Percentiles rank a stretch among this genome's conserved stretches.
These are phyloP conservation scores for Ulmus americana DNA, from an alignment of 331 rosid genomes.

Conservation along the genomic window DNA sequence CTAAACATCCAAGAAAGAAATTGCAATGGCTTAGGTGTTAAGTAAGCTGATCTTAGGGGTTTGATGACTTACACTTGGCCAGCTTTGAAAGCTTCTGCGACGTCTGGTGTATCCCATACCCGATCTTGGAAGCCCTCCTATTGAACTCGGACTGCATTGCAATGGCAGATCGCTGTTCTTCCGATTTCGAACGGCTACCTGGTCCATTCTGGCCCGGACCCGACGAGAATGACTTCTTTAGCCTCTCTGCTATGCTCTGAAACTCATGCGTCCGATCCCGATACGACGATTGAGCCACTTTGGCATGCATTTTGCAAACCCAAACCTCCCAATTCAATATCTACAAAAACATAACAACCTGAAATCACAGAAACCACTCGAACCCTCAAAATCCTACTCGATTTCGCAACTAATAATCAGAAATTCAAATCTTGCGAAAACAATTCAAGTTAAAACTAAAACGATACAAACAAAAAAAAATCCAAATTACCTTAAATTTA, in stretches of 20 bases:
- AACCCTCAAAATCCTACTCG: constrained; percentile 5
- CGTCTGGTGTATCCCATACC: constrained; percentile 81
- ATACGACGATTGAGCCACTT: constrained; percentile 57
- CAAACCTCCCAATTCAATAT: constrained; percentile 19
- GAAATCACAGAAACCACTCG: constrained; percentile 11
- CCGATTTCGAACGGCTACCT: constrained; percentile 47
- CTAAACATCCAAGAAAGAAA: neutral
- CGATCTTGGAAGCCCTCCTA: constrained; percentile 74
- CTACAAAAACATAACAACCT: constrained; percentile 36
- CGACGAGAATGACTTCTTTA: constrained; percentile 54
- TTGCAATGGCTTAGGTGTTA: neutral
- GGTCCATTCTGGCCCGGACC: constrained; percentile 46
- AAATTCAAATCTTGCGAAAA: neutral
- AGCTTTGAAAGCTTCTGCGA: constrained; percentile 84
- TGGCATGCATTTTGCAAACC: constrained; percentile 43
- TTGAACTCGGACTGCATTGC: constrained; percentile 79
- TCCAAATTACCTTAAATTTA: constrained; percentile 27
- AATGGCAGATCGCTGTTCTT: constrained; percentile 57
- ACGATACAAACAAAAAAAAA: neutral
- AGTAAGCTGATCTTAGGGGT: neutral
- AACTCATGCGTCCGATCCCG: constrained; percentile 87
- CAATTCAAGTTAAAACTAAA: neutral
- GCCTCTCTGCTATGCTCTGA: constrained; percentile 60
- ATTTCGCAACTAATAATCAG: neutral
- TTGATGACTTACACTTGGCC: constrained; percentile 54